A percentile compares a stretch with the other conserved stretches of the same genome.
Conservation (phyloP, 352 stramenopile species). For the Achlya hypogyna region DNA sequence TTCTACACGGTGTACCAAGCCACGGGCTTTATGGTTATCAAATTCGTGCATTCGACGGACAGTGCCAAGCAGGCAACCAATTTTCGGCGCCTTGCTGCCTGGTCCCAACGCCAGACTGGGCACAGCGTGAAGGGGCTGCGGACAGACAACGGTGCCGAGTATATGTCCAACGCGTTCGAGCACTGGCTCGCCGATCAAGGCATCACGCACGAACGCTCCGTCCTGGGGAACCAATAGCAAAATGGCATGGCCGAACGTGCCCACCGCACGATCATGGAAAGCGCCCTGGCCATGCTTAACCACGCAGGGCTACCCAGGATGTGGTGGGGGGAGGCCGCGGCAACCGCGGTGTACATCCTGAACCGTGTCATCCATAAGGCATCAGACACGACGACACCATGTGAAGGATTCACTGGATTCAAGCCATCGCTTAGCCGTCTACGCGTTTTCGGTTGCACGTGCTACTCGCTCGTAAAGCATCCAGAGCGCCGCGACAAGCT, state of each 20-base stretch:
- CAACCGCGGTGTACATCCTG: slow-evolving; percentile 26
- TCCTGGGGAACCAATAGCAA: slow-evolving; percentile 27
- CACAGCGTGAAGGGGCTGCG: slow-evolving; percentile 22
- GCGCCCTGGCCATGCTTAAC: slow-evolving; percentile 24
- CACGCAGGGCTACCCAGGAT: slow-evolving; percentile 21
- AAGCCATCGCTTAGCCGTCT: slow-evolving; percentile 19
- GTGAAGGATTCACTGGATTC: slow-evolving; percentile 21
- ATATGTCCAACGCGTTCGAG: slow-evolving; percentile 23
- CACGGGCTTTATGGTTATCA: background rate
- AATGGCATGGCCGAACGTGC: slow-evolving; percentile 28
- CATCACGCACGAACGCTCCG: slow-evolving; percentile 25
- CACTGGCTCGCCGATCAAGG: slow-evolving; percentile 12
- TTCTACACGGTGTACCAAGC: slow-evolving; percentile 10
- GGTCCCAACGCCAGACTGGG: slow-evolving; percentile 22
- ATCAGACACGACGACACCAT: slow-evolving; percentile 16
- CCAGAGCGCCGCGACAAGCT: slow-evolving; percentile 25
- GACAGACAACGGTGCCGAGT: slow-evolving; percentile 28
- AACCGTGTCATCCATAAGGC: slow-evolving; percentile 12
- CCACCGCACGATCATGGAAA: slow-evolving; percentile 26
- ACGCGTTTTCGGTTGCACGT: slow-evolving; percentile 26
- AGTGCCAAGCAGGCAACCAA: background rate
- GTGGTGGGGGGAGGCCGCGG: slow-evolving; percentile 29
- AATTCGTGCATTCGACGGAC: slow-evolving; percentile 10
- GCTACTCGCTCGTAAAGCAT: too few species aligned
- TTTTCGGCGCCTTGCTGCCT: background rate